Conservation (phyloP, 768 basidiomycete genomes). For the Rhodotorula graminis region DNA sequence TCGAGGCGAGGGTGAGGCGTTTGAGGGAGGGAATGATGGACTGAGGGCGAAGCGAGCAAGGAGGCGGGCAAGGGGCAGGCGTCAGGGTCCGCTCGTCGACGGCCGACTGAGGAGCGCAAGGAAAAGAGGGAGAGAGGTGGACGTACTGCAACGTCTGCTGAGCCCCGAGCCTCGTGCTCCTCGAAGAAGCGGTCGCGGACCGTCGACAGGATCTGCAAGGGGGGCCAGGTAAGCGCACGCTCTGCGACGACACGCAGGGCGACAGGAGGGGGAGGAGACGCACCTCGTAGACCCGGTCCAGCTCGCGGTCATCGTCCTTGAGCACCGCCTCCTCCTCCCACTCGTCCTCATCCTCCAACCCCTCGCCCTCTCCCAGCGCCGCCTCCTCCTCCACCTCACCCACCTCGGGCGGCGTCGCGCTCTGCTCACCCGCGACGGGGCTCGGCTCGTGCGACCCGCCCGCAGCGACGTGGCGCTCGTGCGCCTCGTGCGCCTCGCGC, state of each 20-base stretch:
- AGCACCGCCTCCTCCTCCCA: conserved; percentile 67
- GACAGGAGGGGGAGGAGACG: not conserved
- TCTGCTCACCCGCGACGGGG: conserved; percentile 7
- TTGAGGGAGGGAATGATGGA: conserved; percentile 79
- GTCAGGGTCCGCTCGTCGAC: not conserved
- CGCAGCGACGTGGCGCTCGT: conserved; percentile 44
- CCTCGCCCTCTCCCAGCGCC: conserved; percentile 4
- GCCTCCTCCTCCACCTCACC: conserved; percentile 26
- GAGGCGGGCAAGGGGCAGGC: no score
- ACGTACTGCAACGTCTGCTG: conserved; percentile 67
- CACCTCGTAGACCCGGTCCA: conserved; percentile 71
- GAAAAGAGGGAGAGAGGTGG: not conserved
- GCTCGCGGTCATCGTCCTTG: conserved; percentile 80
- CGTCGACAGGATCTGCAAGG: conserved; percentile 71
- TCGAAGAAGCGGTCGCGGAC: conserved; percentile 73
- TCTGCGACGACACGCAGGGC: not conserved
- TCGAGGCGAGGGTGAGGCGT: conserved; percentile 65
- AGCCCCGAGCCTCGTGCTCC: conserved; percentile 54
- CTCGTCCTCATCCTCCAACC: conserved; percentile 22
- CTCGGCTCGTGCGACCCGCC: conserved; percentile 10
- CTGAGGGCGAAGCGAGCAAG: conserved; percentile 49
- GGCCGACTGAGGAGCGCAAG: conserved; percentile 41
- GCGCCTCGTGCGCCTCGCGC: conserved; percentile 70
- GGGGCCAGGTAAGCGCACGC: not conserved
- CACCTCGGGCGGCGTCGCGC: not conserved